phyloP scores from a whole-genome alignment of 2,329 filamentous ascomycete genomes.

The Bimuria novae-zelandiae region DNA sequence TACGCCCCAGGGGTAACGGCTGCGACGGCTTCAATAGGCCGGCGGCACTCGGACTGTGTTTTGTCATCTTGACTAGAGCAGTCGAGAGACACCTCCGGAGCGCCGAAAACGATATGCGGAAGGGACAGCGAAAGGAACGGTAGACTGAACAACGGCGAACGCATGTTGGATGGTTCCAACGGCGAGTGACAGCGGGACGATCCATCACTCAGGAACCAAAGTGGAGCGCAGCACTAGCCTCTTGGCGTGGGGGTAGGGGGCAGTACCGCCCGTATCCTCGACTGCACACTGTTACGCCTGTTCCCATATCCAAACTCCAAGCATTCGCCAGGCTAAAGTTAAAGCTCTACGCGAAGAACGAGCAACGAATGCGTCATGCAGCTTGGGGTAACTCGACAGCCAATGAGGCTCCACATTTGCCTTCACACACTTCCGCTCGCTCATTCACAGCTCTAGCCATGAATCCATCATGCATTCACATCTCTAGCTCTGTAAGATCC shows the following conservation, averaged over 20 bases:
- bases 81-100: slow-evolving; percentile 19
- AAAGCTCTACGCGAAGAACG: too few species aligned
- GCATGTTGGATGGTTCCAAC: slow-evolving; percentile 12
- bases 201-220: slow-evolving; percentile 2
- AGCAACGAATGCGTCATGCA: too few species aligned
- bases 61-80: slow-evolving; percentile 17
- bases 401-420: too few species aligned
- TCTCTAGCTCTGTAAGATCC: too few species aligned
- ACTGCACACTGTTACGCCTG: too few species aligned
- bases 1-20: slow-evolving; percentile 27
- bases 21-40: slow-evolving; percentile 30
- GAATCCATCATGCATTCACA: too few species aligned
- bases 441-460: too few species aligned
- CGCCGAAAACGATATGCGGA: slow-evolving; percentile 4
- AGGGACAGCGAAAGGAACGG: slow-evolving; percentile 18
- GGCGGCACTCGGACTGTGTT: slow-evolving; percentile 22
- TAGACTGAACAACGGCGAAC: slow-evolving; percentile 14
- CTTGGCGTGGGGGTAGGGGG: slow-evolving; percentile 8
- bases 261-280: too few species aligned
- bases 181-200: slow-evolving; percentile 13
- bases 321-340: too few species aligned
- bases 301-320: too few species aligned
- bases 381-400: too few species aligned
- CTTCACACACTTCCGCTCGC: too few species aligned
- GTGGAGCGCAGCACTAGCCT: neutral